Evolutionary conservation across 371 early-diverging fungal species (phyloP).

Genomic region (Rhizopus sp.): DNA sequence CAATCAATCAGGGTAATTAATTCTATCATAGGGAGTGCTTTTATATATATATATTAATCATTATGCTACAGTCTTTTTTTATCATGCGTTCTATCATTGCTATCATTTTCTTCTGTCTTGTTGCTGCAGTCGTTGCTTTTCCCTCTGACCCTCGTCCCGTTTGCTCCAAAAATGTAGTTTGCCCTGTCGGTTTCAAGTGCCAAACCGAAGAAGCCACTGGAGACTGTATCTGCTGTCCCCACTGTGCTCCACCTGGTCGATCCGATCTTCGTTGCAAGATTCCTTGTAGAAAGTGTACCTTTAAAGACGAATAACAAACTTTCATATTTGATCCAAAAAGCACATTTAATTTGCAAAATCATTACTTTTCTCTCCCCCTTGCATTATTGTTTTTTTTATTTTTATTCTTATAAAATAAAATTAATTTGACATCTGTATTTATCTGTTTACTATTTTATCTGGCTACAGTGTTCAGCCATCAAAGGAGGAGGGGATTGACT

Average conservation of each 20-base stretch:
- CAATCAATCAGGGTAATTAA: no score
- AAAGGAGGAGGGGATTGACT: no score
- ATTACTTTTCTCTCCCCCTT: no score
- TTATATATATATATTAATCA: background rate
- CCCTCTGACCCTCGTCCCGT: background rate
- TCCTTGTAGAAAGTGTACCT: background rate
- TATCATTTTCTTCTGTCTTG: background rate
- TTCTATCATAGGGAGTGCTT: background rate
- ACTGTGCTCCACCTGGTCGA: background rate
- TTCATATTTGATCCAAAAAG: no score
- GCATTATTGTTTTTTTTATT: no score
- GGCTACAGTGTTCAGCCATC: no score
- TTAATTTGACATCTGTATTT: no score
- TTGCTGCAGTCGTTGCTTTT: background rate
- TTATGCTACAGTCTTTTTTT: background rate
- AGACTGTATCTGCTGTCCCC: background rate
- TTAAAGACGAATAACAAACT: background rate
- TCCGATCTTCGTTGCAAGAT: background rate
- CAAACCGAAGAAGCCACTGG: background rate
- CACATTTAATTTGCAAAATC: no score
- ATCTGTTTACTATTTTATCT: no score
- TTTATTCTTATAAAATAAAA: no score
- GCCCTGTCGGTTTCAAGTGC: background rate
- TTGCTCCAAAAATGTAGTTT: background rate
- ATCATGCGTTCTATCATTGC: background rate